Base-by-base conservation (phyloP, 108 stramenopile genomes). In the Nannochloropsis oceanica region DNA sequence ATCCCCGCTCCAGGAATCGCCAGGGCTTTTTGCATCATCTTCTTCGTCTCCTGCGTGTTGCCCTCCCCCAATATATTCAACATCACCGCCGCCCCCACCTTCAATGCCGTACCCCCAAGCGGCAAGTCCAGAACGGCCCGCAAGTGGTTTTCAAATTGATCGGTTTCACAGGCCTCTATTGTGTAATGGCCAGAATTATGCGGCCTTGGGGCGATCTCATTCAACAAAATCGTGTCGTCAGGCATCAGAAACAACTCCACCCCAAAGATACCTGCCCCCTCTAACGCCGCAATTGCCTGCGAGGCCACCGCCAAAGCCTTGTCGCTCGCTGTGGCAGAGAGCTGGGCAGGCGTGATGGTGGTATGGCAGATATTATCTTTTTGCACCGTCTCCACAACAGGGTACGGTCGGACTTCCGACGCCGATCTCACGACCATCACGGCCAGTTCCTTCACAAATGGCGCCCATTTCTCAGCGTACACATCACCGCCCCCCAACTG, bases 141-240 rank as follows among this genome's bases (percentile, higher is more conserved):
- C 44, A 98, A 85, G 90, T 97, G 97, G 93, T 98, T 97, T 89
- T 98, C 97, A 90, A 99, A 99, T 89, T 99, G 99, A 85, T 93
- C 94, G 26, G 93, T 90, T 7, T 93, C 94, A 87, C 96, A 97
- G 18, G 97, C 97, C 91, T 99, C 97, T 89, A 97, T 97, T 22
- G 99, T 99, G 92, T 97, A 97, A 92, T 99, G 99, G n/a, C 99
- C 99, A 9, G 96, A 96, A 86, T 99, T 99, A 88, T 99, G 99
- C 42, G 99, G 97, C 27, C 89, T 86, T 11, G 99, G 99, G 7
- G 99, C 99, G 25, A 98, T 93, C 89, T 99, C 99, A 88, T 99
- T 99, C 59, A 97, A 88, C 9, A 99, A 89, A 12, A 99, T 94
- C 42, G 44, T 26, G 14, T 86, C 90, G 14, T 90, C 91, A 43